Percentiles rank a stretch among this genome's conserved stretches.
These are phyloP conservation scores for Tillandsia leiboldiana DNA, from an alignment of 176 grass and related monocot species.

Conservation along the genomic window DNA sequence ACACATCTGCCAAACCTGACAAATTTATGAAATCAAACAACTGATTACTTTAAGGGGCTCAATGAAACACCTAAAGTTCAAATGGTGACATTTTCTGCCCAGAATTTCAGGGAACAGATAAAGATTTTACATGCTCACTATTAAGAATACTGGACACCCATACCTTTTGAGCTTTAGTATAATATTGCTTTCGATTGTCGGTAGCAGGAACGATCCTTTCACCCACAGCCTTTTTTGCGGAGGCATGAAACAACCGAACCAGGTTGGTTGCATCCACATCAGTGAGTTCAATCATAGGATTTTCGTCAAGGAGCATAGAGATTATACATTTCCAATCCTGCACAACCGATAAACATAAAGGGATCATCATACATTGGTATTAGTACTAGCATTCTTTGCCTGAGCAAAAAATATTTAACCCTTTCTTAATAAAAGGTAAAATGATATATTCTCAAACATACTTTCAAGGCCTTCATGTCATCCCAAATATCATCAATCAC, in stretches of 20 bases:
- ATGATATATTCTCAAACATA: constrained; percentile 19
- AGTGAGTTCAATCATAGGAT: constrained; percentile 56
- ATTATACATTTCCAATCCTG: constrained; percentile 95
- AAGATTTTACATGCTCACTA: neutral
- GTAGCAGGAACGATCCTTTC: constrained; percentile 81
- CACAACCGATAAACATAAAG: constrained; percentile 10
- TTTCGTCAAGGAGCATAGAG: constrained; percentile 88
- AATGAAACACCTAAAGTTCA: too few relatives aligned
- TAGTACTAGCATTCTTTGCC: neutral
- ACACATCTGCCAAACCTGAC: too few relatives aligned
- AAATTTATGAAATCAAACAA: too few relatives aligned
- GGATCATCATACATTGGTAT: neutral
- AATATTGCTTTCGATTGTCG: constrained; percentile 80
- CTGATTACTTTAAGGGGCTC: too few relatives aligned
- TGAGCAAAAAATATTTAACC: neutral
- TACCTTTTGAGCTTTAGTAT: constrained; percentile 80
- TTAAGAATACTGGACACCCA: neutral
- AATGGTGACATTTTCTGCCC: too few relatives aligned
- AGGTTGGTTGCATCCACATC: constrained; percentile 89
- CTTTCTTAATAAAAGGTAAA: neutral
- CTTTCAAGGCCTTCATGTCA: constrained; percentile 97
- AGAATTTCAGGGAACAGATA: too few relatives aligned
- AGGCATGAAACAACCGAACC: constrained; percentile 76
- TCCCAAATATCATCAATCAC: constrained; percentile 99
- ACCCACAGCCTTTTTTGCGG: constrained; percentile 90